These are phyloP conservation scores for Aspergillus quadrilineatus DNA, from an alignment of 2,329 filamentous ascomycete species.

Conservation along the genomic window DNA sequence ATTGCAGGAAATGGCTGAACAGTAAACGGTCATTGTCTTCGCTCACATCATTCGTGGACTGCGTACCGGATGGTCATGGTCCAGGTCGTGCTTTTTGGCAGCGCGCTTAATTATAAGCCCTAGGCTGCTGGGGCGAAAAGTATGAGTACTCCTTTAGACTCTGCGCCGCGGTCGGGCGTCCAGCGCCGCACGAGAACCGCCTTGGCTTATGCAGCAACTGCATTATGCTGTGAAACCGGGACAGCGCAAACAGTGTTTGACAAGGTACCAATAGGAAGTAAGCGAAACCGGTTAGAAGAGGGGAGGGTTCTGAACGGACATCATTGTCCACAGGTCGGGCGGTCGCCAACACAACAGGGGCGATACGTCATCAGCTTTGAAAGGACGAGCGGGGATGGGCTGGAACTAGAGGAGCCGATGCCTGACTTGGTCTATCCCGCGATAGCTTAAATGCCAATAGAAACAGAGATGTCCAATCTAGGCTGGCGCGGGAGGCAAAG, in stretches of 20 bases:
- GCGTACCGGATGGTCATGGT: not conserved
- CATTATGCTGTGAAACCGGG: constrained; percentile 3
- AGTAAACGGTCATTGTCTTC: constrained; percentile 16
- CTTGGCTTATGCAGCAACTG: constrained; percentile 11
- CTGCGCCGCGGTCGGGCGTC: not conserved
- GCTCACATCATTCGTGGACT: not conserved
- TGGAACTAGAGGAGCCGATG: not conserved
- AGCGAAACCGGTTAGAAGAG: constrained; percentile 1
- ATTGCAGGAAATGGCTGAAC: constrained; percentile 45
- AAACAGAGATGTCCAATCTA: not conserved
- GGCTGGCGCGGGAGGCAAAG: not conserved
- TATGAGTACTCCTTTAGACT: not conserved
- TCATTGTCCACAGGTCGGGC: not conserved
- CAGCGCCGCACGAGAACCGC: not conserved
- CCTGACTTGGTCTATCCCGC: not conserved
- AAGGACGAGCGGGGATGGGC: not conserved
- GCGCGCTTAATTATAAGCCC: not conserved
- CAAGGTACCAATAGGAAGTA: constrained; percentile 1
- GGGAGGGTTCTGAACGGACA: not conserved
- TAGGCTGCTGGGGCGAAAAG: not conserved
- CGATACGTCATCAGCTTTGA: constrained; percentile 4
- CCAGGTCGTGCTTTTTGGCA: not conserved
- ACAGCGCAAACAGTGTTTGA: constrained; percentile 6
- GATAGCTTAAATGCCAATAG: not conserved
- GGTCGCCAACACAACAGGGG: constrained; percentile 1